Base-by-base conservation (phyloP, 108 stramenopile species). In the Nitzschia sp. region DNA sequence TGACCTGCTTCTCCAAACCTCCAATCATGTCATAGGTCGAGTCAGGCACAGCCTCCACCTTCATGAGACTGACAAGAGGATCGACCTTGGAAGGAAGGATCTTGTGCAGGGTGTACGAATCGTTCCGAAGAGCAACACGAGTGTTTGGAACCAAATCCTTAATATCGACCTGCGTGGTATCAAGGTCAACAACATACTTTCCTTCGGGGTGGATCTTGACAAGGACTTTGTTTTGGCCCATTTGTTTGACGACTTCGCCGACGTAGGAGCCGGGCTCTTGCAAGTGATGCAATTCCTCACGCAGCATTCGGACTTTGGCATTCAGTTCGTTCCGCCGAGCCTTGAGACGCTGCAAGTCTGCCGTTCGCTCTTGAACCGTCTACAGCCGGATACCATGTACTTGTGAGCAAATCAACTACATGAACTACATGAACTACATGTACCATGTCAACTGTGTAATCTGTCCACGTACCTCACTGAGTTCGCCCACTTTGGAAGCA, bases 11-110 rank as follows among this genome's bases (percentile, higher is more conserved):
- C 50, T 96, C 94, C 40, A 99, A 77, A 44, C 99, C 99, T 34
- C 99, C 99, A 67, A 99, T 97, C 98, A 99, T 98, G 73, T 99
- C 99, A 71, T 99, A 99, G 10, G 99, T 98, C 1, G 97, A 97
- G 71, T 99, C 99, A 0, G 99, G 99, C 37, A 99, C 99, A 53
- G 97, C 97, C 78, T 99, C 99, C 57, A 99, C 99, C 80, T 98
- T 98, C 99, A 99, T 99, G 51, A 99, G 79, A 17, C 83, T 82
- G 34, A 99, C 99, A 51, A 99, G 73, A 8, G 99, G 99, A 78
- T 99, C 99, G 51, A 99, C 97, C 88, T 98, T 98, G 64, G 97
- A 97, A 15, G 99, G 99, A 15, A 99, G 65, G 51, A 98, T 98
- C 70, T 98, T 98, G 86, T 99, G 99, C 22, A 99, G 79, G 15